Evolutionary conservation across 352 stramenopile genomes (phyloP).

Genomic region (Phytophthora idaei): DNA sequence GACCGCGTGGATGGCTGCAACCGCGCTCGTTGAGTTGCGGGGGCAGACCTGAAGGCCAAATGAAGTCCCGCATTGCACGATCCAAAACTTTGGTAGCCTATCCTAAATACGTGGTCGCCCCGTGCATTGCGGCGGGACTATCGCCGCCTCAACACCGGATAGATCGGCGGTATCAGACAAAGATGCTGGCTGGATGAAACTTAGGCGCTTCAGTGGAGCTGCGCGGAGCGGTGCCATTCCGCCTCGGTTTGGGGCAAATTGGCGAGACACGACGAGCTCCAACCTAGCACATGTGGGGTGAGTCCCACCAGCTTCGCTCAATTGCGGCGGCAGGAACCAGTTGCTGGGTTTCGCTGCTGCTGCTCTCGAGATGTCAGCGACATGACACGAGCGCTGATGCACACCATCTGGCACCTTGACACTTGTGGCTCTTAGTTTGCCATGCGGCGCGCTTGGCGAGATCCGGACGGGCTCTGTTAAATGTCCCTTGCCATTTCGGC

Average conservation of each 20-base stretch:
- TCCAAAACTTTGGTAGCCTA: conserved; percentile 20
- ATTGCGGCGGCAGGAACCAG: conserved; percentile 16
- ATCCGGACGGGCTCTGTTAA: conserved; percentile 39
- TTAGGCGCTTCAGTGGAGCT: neutral
- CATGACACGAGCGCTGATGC: conserved; percentile 33
- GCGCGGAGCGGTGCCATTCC: neutral
- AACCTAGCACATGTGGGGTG: conserved; percentile 19
- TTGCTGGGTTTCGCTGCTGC: conserved; percentile 24
- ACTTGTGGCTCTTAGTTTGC: conserved; percentile 32
- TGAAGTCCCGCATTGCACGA: conserved; percentile 7
- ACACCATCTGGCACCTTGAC: conserved; percentile 35
- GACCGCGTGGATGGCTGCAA: conserved; percentile 3
- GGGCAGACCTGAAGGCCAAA: neutral
- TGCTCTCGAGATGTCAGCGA: conserved; percentile 38
- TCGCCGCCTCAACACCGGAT: conserved; percentile 28
- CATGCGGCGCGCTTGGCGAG: conserved; percentile 20
- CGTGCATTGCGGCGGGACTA: conserved; percentile 19
- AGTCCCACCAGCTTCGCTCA: neutral
- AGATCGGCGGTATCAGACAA: conserved; percentile 25
- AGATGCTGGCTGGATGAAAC: conserved; percentile 7
- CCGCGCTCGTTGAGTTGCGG: conserved; percentile 16
- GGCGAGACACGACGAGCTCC: conserved; percentile 21
- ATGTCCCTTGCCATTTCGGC: conserved; percentile 37
- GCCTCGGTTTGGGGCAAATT: conserved; percentile 12
- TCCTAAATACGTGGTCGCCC: conserved; percentile 27